Conservation (phyloP, 805 yeast genomes). For the Naumovozyma baii region DNA sequence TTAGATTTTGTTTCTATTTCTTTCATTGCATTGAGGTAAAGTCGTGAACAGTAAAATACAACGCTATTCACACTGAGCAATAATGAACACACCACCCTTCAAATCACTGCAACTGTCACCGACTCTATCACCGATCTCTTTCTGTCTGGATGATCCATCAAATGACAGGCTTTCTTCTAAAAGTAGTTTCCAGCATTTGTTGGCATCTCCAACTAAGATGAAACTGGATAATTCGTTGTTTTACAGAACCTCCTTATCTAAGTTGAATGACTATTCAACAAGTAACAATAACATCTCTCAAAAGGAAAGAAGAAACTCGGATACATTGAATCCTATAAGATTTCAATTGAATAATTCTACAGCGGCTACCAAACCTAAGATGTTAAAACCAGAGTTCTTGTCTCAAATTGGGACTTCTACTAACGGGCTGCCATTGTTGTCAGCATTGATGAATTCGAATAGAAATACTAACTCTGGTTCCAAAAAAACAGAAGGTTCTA, state of each 20-base stretch:
- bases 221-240: conserved; percentile 18
- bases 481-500: neutral
- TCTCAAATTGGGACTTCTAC: conserved; percentile 11
- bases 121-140: conserved; percentile 20
- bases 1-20: too few species aligned
- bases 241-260: conserved; percentile 27
- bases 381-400: conserved; percentile 25
- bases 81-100: conserved; percentile 22
- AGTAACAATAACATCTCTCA: conserved; percentile 3
- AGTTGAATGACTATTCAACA: conserved; percentile 20
- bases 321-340: conserved; percentile 6
- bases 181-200: conserved; percentile 12
- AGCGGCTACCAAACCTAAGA: conserved; percentile 16
- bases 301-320: conserved; percentile 15
- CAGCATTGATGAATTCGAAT: conserved; percentile 12
- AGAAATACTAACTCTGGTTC: conserved; percentile 1
- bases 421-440: conserved; percentile 15
- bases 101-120: conserved; percentile 24
- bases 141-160: conserved; percentile 21
- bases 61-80: too few species aligned
- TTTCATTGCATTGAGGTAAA: too few species aligned
- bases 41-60: too few species aligned
- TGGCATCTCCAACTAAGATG: conserved; percentile 24
- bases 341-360: neutral
- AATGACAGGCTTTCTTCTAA: conserved; percentile 3